phyloP scores from a whole-genome alignment of 129 eudicot species.

The Deinandra increscens region DNA sequence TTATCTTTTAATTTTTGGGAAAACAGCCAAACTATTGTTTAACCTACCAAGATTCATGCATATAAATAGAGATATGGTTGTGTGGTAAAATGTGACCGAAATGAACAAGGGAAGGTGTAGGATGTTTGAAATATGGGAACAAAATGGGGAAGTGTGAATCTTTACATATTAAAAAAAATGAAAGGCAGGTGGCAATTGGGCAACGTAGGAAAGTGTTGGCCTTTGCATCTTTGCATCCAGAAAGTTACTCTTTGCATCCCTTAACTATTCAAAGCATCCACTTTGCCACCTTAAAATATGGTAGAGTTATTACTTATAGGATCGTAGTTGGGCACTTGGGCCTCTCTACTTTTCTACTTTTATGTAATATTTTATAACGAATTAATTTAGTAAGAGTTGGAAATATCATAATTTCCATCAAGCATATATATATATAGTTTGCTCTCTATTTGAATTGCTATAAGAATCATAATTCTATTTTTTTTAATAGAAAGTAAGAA shows the following conservation, averaged over 20 bases:
- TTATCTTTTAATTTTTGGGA: background rate
- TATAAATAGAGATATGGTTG: background rate
- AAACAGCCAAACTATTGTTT: background rate
- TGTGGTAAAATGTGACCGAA: constrained; percentile 16
- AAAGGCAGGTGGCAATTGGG: constrained; percentile 16
- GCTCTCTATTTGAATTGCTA: background rate
- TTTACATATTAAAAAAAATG: constrained; percentile 12
- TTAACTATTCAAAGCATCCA: constrained; percentile 10
- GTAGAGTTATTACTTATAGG: background rate
- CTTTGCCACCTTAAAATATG: constrained; percentile 10
- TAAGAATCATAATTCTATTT: background rate
- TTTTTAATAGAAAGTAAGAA: background rate
- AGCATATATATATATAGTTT: too few species aligned
- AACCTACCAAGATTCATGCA: background rate
- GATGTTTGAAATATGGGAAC: constrained; percentile 35
- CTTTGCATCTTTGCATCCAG: too few species aligned
- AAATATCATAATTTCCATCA: too few species aligned
- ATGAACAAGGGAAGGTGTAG: constrained; percentile 24
- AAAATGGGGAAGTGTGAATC: constrained; percentile 30
- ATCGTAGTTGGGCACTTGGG: too few species aligned
- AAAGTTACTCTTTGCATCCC: constrained; percentile 13
- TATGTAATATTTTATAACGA: too few species aligned
- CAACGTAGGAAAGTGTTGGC: constrained; percentile 26
- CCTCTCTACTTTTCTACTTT: too few species aligned
- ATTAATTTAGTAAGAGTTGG: too few species aligned